Percentiles rank a stretch among this genome's conserved stretches.
phyloP scores from a whole-genome alignment of 345 rosid genomes.

The Durio zibethinus region DNA sequence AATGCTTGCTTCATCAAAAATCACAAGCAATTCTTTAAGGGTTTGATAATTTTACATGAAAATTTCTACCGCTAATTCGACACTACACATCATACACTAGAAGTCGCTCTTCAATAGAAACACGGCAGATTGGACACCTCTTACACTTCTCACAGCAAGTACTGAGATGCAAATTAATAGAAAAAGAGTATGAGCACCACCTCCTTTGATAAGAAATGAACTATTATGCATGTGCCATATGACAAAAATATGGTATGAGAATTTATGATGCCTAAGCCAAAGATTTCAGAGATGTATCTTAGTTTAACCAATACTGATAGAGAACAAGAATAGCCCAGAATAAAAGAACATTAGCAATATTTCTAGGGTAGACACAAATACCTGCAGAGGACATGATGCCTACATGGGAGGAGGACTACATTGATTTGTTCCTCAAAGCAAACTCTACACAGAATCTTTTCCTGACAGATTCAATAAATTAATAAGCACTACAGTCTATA shows the following conservation, averaged over 20 bases:
- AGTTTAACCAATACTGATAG: background rate
- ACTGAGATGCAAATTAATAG: constrained; percentile 31
- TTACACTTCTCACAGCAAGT: constrained; percentile 89
- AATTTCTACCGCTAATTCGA: background rate
- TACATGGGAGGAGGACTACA: constrained; percentile 73
- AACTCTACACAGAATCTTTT: constrained; percentile 76
- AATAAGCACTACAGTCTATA: background rate
- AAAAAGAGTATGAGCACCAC: background rate
- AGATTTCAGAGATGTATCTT: background rate
- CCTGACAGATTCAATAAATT: constrained; percentile 45
- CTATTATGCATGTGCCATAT: background rate
- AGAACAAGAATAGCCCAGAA: background rate
- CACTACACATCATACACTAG: constrained; percentile 63
- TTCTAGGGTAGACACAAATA: constrained; percentile 18
- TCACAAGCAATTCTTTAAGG: constrained; percentile 28
- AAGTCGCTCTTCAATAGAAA: constrained; percentile 63
- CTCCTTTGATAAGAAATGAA: background rate
- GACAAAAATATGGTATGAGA: background rate
- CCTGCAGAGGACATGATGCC: constrained; percentile 90
- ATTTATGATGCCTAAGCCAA: background rate
- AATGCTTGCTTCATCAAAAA: constrained; percentile 44
- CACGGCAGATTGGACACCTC: constrained; percentile 83
- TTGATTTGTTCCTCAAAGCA: constrained; percentile 87
- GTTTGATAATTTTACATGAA: constrained; percentile 10
- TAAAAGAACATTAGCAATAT: background rate